A percentile compares a stretch with the other conserved stretches of the same genome.
phyloP scores from a whole-genome alignment of 176 grass and related monocot species.

The Zea luxurians region DNA sequence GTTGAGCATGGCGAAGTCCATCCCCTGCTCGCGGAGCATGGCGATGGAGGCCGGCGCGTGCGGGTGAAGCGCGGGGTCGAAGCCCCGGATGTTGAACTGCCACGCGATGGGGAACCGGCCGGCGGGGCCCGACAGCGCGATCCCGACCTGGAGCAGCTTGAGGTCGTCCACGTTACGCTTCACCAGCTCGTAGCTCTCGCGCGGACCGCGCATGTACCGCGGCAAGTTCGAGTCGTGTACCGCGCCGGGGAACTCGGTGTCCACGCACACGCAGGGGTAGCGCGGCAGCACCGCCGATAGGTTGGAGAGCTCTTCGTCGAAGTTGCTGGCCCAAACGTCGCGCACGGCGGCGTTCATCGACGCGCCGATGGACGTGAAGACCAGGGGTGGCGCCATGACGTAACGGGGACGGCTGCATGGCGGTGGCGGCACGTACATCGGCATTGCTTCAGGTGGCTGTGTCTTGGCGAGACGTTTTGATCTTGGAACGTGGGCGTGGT shows the following conservation, averaged over 20 bases:
- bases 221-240: not conserved
- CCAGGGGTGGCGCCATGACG: no score
- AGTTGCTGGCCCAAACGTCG: not conserved
- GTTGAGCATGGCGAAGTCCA: no score
- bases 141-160: conserved; percentile 38
- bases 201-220: conserved; percentile 25
- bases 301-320: conserved; percentile 3
- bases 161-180: conserved; percentile 36
- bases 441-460: no score
- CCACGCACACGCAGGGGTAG: conserved; percentile 34
- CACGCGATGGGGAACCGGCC: conserved; percentile 25
- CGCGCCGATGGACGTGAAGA: no score
- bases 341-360: no score
- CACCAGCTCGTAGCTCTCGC: conserved; percentile 25
- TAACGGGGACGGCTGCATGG: no score
- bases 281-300: not conserved
- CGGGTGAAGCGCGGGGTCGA: not conserved
- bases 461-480: no score
- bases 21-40: no score
- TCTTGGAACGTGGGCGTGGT: no score
- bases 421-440: no score
- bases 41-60: no score
- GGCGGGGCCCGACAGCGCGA: not conserved
- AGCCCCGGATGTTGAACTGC: conserved; percentile 51
- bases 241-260: conserved; percentile 42